phyloP scores from a whole-genome alignment of 495 filamentous ascomycete species.

The Massariosphaeria phaeospora region DNA sequence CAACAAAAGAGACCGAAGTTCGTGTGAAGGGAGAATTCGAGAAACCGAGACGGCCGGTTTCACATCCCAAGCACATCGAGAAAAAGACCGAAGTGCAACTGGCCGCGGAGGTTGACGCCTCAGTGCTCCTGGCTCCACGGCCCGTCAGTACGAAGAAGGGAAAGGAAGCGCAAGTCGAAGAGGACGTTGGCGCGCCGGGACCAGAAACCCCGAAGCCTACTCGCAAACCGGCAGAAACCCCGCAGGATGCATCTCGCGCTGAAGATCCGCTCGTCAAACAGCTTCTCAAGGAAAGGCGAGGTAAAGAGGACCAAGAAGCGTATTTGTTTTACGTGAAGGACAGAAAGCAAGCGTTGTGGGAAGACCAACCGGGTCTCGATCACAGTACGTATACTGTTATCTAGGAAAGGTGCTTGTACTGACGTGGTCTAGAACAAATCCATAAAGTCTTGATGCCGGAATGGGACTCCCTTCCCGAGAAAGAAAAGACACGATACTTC shows the following conservation, averaged over 20 bases:
- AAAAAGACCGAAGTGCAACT: too few species aligned
- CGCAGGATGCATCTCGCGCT: neutral
- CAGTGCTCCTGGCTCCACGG: too few species aligned
- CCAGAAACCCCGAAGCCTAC: neutral
- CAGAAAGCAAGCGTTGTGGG: neutral
- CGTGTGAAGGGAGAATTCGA: too few species aligned
- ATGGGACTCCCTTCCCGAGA: slow-evolving; percentile 12
- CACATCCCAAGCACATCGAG: too few species aligned
- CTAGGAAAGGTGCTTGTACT: neutral
- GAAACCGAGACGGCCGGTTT: too few species aligned
- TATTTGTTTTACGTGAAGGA: slow-evolving; percentile 5
- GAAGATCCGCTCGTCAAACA: slow-evolving; percentile 7
- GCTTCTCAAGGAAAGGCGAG: slow-evolving; percentile 1
- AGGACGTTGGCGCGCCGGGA: neutral
- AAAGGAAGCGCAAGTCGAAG: neutral
- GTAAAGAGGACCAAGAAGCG: neutral
- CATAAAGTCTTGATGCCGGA: slow-evolving; percentile 1
- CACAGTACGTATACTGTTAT: slow-evolving; percentile 4
- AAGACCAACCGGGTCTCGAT: neutral
- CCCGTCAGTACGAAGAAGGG: too few species aligned
- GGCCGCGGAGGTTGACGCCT: too few species aligned
- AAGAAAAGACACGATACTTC: slow-evolving; percentile 17
- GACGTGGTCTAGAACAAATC: slow-evolving; percentile 2
- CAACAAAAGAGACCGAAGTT: too few species aligned
- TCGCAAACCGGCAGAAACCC: neutral